phyloP scores from a whole-genome alignment of 331 rosid species.

The Dryas integrifolia region DNA sequence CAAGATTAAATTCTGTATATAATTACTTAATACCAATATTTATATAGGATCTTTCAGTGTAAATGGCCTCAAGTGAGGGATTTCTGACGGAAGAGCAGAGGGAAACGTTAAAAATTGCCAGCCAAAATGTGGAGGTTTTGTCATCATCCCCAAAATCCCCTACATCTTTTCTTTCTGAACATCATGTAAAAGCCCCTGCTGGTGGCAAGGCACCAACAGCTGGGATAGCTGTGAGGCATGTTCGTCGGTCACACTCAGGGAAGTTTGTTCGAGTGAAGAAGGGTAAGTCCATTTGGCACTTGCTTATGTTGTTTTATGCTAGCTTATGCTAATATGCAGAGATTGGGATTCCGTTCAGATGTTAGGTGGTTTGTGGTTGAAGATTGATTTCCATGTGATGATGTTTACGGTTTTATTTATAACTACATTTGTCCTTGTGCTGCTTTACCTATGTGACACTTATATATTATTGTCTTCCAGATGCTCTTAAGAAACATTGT shows the following conservation, averaged over 20 bases:
- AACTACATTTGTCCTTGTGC: not conserved
- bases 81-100: constrained; percentile 89
- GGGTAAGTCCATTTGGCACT: constrained; percentile 49
- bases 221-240: constrained; percentile 76
- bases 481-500: not conserved
- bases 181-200: constrained; percentile 71
- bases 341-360: not conserved
- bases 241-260: constrained; percentile 82
- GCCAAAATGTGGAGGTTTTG: constrained; percentile 66
- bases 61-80: constrained; percentile 89
- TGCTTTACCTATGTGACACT: not conserved
- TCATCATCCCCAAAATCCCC: constrained; percentile 94
- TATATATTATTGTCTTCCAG: not conserved
- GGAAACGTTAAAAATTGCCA: constrained; percentile 67
- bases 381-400: not conserved
- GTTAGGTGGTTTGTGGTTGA: not conserved
- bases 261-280: constrained; percentile 76
- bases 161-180: constrained; percentile 61
- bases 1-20: not conserved
- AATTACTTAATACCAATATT: not conserved
- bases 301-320: constrained; percentile 6
- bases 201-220: constrained; percentile 75
- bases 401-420: not conserved
- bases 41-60: constrained; percentile 11
- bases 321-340: not conserved